Evolutionary conservation across 805 yeast species (phyloP), one percentile per base, ranked within the genome.

Genomic region (Barnettozyma sucrosica): DNA sequence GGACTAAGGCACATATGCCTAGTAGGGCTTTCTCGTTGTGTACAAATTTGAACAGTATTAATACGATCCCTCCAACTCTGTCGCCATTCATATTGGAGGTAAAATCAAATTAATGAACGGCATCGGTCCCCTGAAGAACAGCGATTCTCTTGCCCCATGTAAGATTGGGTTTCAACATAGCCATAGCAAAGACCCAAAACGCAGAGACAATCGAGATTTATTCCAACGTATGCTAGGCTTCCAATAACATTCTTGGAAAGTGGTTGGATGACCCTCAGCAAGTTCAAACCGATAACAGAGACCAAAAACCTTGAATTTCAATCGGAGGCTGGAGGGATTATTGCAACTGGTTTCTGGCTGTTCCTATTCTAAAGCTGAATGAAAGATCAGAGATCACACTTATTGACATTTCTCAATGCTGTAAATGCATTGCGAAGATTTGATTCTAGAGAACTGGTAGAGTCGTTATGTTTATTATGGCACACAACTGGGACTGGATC

Each of bases 401-500:
- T 47, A 59, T 67, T 45, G 61, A 62, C 10, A 51, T 56, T 19
- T 44, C 66, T 3, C 75, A 70, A 49, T 74, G 75, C 1, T 70
- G 75, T 47, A 69, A 74, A 2, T 54, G 65, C 2, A 34, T 65
- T 54, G 49, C 60, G 49, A 59, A 28, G 16, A n/a, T n/a, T n/a
- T n/a, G n/a, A 16, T 28, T 28, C 32, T 28, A 28, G 14, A 28
- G 13, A 53, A 46, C 62, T 32, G 54, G 63, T 34, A 52, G 53
- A 36, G 36, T 61, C 48, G 41, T 53, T 51, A 56, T 59, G 52
- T 34, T 61, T 47, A 41, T 53, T 51, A 56, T 59, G 52, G 55
- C 66, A 49, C 75, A 70, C 54, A 70, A 69, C 50, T 70, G 75
- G 75, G 75, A 70, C 52, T 70, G 75, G 75, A 56, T 60, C 32